phyloP scores from a whole-genome alignment of 345 rosid species.

The Eucalyptus fibrosa region DNA sequence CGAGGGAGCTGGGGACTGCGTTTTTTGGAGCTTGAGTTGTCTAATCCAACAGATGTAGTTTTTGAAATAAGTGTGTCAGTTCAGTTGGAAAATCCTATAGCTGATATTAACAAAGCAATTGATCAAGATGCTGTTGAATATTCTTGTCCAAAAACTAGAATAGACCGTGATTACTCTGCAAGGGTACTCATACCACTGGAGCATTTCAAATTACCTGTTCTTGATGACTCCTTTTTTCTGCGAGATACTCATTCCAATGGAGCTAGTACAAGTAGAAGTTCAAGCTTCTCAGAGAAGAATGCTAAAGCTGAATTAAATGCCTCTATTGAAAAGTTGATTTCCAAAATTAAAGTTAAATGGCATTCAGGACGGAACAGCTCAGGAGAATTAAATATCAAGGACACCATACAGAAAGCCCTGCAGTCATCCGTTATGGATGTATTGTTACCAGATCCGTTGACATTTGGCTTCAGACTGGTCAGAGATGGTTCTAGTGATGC shows the following conservation, averaged over 20 bases:
- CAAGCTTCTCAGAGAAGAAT: conserved; percentile 77
- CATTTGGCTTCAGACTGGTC: conserved; percentile 77
- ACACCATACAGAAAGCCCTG: conserved; percentile 83
- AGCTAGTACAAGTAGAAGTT: conserved; percentile 21
- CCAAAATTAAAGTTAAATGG: conserved; percentile 93
- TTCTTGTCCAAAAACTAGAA: conserved; percentile 78
- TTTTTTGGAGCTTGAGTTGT: conserved; percentile 88
- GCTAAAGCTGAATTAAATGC: conserved; percentile 82
- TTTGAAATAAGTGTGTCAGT: conserved; percentile 84
- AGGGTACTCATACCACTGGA: conserved; percentile 93
- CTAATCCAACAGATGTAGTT: conserved; percentile 89
- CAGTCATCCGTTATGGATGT: conserved; percentile 93
- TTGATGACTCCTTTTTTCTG: conserved; percentile 75
- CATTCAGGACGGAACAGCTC: conserved; percentile 94
- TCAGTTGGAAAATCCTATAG: conserved; percentile 49
- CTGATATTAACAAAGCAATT: conserved; percentile 28
- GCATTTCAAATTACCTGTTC: conserved; percentile 89
- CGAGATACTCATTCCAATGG: conserved; percentile 53
- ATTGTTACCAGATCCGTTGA: conserved; percentile 91
- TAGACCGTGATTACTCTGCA: conserved; percentile 83
- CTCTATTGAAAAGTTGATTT: conserved; percentile 70
- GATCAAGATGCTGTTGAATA: conserved; percentile 50
- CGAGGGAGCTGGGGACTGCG: conserved; percentile 99
- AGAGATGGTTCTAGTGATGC: conserved; percentile 14
- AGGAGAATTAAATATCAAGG: conserved; percentile 83